Percentiles rank a stretch among this genome's conserved stretches.
Evolutionary conservation across 2,329 filamentous ascomycete genomes (phyloP).

Genomic region (Ophiostoma sp.): DNA sequence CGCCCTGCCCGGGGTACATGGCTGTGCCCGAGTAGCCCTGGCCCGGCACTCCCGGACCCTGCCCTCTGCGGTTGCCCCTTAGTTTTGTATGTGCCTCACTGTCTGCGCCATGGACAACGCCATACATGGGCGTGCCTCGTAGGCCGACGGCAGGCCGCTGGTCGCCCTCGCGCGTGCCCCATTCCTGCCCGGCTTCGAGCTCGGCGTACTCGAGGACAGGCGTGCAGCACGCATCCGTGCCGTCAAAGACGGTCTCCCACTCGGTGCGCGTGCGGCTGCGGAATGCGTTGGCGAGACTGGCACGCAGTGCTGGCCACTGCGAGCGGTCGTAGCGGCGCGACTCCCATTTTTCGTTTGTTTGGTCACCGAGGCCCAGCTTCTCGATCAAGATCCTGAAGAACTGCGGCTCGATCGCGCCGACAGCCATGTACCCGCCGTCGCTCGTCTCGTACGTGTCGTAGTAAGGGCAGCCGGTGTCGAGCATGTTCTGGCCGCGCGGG

Average conservation of each 20-base stretch:
- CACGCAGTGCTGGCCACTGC: constrained; percentile 63
- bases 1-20: constrained; percentile 64
- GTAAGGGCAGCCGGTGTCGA: constrained; percentile 82
- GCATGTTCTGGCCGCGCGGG: constrained; percentile 65
- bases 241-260: constrained; percentile 84
- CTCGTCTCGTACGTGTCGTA: constrained; percentile 85
- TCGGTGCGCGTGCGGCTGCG: constrained; percentile 63
- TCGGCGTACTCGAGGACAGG: constrained; percentile 75
- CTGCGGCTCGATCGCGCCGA: constrained; percentile 84
- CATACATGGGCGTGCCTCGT: constrained; percentile 61
- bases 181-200: constrained; percentile 49
- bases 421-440: constrained; percentile 73
- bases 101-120: constrained; percentile 39
- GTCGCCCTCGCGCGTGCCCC: constrained; percentile 51
- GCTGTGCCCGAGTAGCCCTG: constrained; percentile 59
- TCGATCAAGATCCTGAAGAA: constrained; percentile 68
- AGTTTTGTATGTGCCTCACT: constrained; percentile 52
- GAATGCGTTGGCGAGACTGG: constrained; percentile 60
- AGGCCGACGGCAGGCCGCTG: constrained; percentile 67
- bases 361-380: constrained; percentile 54
- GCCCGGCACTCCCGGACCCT: constrained; percentile 60
- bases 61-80: constrained; percentile 41
- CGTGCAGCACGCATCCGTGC: constrained; percentile 87
- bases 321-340: constrained; percentile 51
- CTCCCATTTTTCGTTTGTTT: constrained; percentile 39